Evolutionary conservation across 2,329 filamentous ascomycete genomes (phyloP).

Genomic region (Botrytis galanthina): DNA sequence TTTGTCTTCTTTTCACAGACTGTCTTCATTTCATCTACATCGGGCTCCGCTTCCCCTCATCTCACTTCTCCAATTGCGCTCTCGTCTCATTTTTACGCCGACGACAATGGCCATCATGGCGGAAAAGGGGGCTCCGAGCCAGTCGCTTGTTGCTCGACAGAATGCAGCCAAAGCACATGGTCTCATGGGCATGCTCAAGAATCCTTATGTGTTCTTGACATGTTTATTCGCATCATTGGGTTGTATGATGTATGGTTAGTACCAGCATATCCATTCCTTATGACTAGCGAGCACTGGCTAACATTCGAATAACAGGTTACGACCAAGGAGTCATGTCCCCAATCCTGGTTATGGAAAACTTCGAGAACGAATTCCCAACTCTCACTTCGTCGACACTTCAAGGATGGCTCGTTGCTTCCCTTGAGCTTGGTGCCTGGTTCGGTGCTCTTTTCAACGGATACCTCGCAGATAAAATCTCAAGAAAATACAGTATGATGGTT

Average conservation of each 20-base stretch:
- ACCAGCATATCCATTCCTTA: not conserved
- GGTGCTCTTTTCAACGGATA: conserved; percentile 27
- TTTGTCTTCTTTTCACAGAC: not conserved
- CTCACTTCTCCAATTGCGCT: not conserved
- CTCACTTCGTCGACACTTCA: conserved; percentile 38
- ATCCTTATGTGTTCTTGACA: conserved; percentile 43
- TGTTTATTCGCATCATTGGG: conserved; percentile 37
- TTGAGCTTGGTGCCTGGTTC: conserved; percentile 41
- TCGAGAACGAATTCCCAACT: conserved; percentile 39
- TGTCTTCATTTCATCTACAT: not conserved
- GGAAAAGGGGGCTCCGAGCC: conserved; percentile 22
- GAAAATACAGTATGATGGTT: conserved; percentile 52
- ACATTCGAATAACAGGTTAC: conserved; percentile 25
- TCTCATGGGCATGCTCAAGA: conserved; percentile 42
- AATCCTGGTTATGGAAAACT: conserved; percentile 42
- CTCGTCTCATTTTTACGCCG: not conserved
- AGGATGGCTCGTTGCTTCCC: conserved; percentile 39
- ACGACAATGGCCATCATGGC: conserved; percentile 13
- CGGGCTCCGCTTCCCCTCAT: not conserved
- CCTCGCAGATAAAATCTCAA: conserved; percentile 50
- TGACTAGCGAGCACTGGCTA: not conserved
- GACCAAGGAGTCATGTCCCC: conserved; percentile 41
- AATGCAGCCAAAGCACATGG: conserved; percentile 43
- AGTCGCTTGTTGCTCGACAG: conserved; percentile 42
- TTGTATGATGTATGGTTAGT: conserved; percentile 36